phyloP scores from a whole-genome alignment of 2,329 filamentous ascomycete species.

The Aspergillus amoenus region DNA sequence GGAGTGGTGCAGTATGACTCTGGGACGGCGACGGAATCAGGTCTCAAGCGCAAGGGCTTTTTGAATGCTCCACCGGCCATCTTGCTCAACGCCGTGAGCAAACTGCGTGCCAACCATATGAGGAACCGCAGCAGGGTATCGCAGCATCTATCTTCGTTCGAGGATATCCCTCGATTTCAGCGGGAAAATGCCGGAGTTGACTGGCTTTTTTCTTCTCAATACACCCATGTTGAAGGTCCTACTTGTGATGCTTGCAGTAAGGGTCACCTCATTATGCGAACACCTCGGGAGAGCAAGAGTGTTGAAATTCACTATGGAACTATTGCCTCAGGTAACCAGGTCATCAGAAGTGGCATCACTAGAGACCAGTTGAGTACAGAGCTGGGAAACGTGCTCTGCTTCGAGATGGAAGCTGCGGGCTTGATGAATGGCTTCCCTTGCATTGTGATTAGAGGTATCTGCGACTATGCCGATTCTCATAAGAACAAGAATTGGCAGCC shows the following conservation, averaged over 20 bases:
- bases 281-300: background rate
- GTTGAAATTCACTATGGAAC: constrained; percentile 1
- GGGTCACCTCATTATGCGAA: background rate
- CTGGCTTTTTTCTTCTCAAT: background rate
- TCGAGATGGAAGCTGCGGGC: constrained; percentile 5
- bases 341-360: constrained; percentile 7
- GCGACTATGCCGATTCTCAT: constrained; percentile 17
- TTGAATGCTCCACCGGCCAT: constrained; percentile 15
- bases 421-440: constrained; percentile 3
- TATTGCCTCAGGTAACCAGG: background rate
- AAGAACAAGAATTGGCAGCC: constrained; percentile 2
- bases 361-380: constrained; percentile 21
- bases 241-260: background rate
- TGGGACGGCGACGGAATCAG: constrained; percentile 18
- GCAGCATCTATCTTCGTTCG: background rate
- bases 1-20: constrained; percentile 34
- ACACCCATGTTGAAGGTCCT: background rate
- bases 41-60: constrained; percentile 20
- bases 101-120: background rate
- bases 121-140: background rate
- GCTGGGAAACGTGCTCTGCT: background rate
- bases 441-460: constrained; percentile 3
- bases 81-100: constrained; percentile 17
- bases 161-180: background rate
- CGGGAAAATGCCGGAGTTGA: background rate